Evolutionary conservation across 2,329 filamentous ascomycete species (phyloP).

Genomic region (Diaporthe sp.): DNA sequence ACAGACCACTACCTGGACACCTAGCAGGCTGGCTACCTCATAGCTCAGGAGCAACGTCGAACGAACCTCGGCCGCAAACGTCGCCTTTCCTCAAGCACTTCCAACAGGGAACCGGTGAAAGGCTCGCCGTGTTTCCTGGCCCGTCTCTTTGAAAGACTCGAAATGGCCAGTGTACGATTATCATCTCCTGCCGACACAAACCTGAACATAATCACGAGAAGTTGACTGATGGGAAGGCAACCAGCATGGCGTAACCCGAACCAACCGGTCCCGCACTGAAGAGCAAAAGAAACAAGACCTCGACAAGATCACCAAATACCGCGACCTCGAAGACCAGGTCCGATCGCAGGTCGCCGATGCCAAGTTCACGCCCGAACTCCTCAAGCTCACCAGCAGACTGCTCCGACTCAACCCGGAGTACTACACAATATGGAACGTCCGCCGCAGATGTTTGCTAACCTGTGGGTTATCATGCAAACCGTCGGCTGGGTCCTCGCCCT

Average conservation of each 20-base stretch:
- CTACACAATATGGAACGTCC: constrained; percentile 92
- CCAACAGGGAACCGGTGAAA: constrained; percentile 16
- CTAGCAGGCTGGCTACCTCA: not conserved
- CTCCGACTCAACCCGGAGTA: constrained; percentile 87
- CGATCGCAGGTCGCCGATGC: constrained; percentile 71
- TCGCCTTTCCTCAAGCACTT: not conserved
- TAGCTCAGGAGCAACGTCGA: not conserved
- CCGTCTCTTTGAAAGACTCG: constrained; percentile 1
- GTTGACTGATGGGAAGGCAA: constrained; percentile 42
- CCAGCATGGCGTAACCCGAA: constrained; percentile 88
- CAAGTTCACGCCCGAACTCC: constrained; percentile 68
- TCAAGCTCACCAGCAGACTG: constrained; percentile 79
- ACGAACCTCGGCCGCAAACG: constrained; percentile 12
- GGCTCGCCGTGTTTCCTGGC: not conserved
- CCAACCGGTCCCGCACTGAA: constrained; percentile 73
- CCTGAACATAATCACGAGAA: constrained; percentile 18
- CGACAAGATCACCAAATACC: constrained; percentile 83
- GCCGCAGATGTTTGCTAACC: constrained; percentile 76
- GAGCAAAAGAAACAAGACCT: constrained; percentile 80
- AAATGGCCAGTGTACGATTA: constrained; percentile 42
- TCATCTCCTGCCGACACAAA: not conserved
- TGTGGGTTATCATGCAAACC: constrained; percentile 70
- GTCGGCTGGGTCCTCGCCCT: constrained; percentile 65
- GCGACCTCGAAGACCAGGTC: constrained; percentile 77
- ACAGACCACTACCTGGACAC: not conserved